Evolutionary conservation across 352 stramenopile species (phyloP).

Genomic region (Phytophthora hibernalis): DNA sequence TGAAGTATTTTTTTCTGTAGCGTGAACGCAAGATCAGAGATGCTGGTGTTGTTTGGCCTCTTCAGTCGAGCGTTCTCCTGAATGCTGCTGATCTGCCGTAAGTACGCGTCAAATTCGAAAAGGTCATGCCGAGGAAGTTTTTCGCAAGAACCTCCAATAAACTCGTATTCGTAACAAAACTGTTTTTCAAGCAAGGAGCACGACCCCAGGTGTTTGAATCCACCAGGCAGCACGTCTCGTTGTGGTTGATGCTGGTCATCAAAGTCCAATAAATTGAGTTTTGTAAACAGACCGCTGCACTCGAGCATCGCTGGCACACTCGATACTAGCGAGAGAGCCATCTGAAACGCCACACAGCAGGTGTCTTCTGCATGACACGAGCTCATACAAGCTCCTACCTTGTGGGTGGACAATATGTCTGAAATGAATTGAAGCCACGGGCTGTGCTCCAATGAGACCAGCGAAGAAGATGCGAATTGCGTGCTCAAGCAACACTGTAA

Average conservation of each 20-base stretch:
- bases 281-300: slow-evolving; percentile 30
- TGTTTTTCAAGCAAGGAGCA: slow-evolving; percentile 49
- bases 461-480: slow-evolving; percentile 27
- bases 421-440: slow-evolving; percentile 38
- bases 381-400: slow-evolving; percentile 19
- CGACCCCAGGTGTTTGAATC: slow-evolving; percentile 19
- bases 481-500: slow-evolving; percentile 47
- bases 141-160: slow-evolving; percentile 47
- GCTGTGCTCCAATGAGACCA: slow-evolving; percentile 13
- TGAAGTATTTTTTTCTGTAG: slow-evolving; percentile 50
- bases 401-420: slow-evolving; percentile 33
- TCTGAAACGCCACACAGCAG: slow-evolving; percentile 47
- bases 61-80: not conserved
- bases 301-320: slow-evolving; percentile 47
- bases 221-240: slow-evolving; percentile 6
- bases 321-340: slow-evolving; percentile 40
- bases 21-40: slow-evolving; percentile 22
- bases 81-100: not conserved
- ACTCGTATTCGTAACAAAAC: slow-evolving; percentile 37
- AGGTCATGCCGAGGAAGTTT: slow-evolving; percentile 33
- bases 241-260: slow-evolving; percentile 12
- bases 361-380: slow-evolving; percentile 49
- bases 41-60: not conserved
- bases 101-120: slow-evolving; percentile 31
- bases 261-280: slow-evolving; percentile 31